These are phyloP conservation scores for Pythium vanterpoolii DNA, from an alignment of 352 stramenopile genomes.

Conservation along the genomic window DNA sequence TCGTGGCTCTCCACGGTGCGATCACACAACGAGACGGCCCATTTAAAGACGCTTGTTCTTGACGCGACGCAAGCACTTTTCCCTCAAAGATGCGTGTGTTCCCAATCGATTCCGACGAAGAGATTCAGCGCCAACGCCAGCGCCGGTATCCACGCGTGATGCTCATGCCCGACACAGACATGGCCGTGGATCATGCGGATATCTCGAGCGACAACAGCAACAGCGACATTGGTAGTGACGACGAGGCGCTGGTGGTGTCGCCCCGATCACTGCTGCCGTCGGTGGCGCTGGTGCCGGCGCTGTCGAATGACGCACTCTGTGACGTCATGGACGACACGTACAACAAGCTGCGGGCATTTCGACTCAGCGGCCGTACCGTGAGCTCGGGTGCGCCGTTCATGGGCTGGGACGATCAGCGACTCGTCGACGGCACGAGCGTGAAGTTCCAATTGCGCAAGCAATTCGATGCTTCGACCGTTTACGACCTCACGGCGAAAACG, in stretches of 20 bases:
- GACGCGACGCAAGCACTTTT: no score
- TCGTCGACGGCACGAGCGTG: constrained; percentile 50
- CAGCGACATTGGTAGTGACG: constrained; percentile 5
- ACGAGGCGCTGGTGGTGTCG: neutral
- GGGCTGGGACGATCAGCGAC: constrained; percentile 62
- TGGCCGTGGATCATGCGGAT: neutral
- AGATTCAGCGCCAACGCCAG: constrained; percentile 6
- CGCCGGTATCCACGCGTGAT: constrained; percentile 13
- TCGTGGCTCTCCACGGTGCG: no score
- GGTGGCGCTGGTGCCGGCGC: constrained; percentile 10
- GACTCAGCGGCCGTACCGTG: constrained; percentile 43
- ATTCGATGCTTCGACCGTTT: constrained; percentile 39
- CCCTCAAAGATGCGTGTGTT: constrained; percentile 25
- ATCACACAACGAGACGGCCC: no score
- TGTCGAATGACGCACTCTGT: constrained; percentile 24
- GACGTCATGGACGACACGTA: constrained; percentile 47
- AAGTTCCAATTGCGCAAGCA: constrained; percentile 72
- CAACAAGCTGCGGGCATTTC: constrained; percentile 49
- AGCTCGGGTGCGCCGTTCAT: constrained; percentile 47
- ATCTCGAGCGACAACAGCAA: neutral
- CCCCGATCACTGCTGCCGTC: constrained; percentile 8
- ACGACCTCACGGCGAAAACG: constrained; percentile 48
- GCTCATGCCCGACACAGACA: neutral
- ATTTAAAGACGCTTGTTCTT: no score
- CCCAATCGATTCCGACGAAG: constrained; percentile 24